Base-by-base conservation (phyloP, 2,329 filamentous ascomycete species). In the Phoma sp. region DNA sequence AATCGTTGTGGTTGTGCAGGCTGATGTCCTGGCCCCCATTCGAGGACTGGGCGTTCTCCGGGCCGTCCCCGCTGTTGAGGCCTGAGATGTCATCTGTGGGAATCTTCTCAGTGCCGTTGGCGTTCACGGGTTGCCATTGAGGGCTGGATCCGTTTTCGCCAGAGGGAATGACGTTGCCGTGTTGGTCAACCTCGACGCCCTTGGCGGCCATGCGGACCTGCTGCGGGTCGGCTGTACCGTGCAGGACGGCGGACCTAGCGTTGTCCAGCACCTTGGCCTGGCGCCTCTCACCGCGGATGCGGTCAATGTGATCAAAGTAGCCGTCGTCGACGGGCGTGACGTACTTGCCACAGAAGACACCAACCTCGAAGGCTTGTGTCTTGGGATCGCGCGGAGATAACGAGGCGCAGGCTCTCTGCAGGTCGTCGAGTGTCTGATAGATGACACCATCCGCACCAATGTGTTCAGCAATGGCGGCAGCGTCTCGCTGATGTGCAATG, bases 281-380 rank as follows among this genome's bases (percentile, higher is more conserved):
- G 60, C 83, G 81, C 59, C 85, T 88, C 74, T 91, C 87, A 41
- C 88, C 89, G 48, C 91, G 83, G 17, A 92, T 77, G 55, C 83
- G 80, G 75, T 91, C 88, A 5, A 96, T 81, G 67, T 92, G 90
- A 62, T 91, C 86, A 64, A 97, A 95, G 77, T 97, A 97, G 33
- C 84, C 87, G 6, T 87, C 83, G 1, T 88, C 85, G 1, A 97
- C 89, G 0, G 86, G 86, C 0, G 94, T 97, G 58, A 91, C 82
- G 75, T 97, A 97, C 61, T 87, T 86, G 40, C 94, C 94, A 70
- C 88, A 92, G 79, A 98, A 97, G 8, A 97, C 93, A 49, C 94
- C 93, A 2, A 96, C 87, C 72, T 98, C 94, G 63, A 97, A 97
- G 51, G 88, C 81, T 60, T 84, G 80, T 8, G 81, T 81, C 65